Conservation (phyloP, 2,329 filamentous ascomycete species). For the Cytospora leucostoma region DNA sequence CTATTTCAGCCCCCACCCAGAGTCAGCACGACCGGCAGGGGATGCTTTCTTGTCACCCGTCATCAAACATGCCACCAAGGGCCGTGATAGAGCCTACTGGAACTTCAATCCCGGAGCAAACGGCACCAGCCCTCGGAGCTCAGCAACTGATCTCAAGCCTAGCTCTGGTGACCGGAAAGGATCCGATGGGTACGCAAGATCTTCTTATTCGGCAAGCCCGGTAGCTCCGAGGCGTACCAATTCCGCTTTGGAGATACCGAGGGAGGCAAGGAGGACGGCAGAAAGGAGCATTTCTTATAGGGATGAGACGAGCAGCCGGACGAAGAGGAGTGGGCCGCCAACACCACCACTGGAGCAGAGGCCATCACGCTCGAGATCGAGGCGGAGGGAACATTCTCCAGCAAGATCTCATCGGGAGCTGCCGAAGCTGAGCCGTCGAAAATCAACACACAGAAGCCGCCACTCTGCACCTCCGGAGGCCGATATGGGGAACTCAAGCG, state of each 20-base stretch:
- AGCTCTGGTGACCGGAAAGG: slow-evolving; percentile 29
- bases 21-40: slow-evolving; percentile 33
- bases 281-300: slow-evolving; percentile 25
- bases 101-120: slow-evolving; percentile 32
- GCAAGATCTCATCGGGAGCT: slow-evolving; percentile 31
- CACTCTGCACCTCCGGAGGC: slow-evolving; percentile 35
- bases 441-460: slow-evolving; percentile 33
- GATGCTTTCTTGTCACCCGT: slow-evolving; percentile 46
- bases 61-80: slow-evolving; percentile 43
- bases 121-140: slow-evolving; percentile 22
- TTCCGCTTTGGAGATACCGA: slow-evolving; percentile 31
- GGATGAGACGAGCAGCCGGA: slow-evolving; percentile 26
- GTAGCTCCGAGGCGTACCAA: slow-evolving; percentile 39
- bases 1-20: slow-evolving; percentile 35
- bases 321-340: slow-evolving; percentile 18
- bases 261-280: slow-evolving; percentile 21
- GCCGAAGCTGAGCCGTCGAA: slow-evolving; percentile 33
- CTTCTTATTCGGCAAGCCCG: slow-evolving; percentile 27
- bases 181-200: slow-evolving; percentile 16
- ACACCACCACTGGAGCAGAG: slow-evolving; percentile 30
- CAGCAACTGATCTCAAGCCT: slow-evolving; percentile 5
- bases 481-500: slow-evolving; percentile 42
- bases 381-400: slow-evolving; percentile 38
- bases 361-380: slow-evolving; percentile 34
- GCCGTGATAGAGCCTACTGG: slow-evolving; percentile 48